Evolutionary conservation across 352 stramenopile genomes (phyloP).

Genomic region (Pythium plurisporium): DNA sequence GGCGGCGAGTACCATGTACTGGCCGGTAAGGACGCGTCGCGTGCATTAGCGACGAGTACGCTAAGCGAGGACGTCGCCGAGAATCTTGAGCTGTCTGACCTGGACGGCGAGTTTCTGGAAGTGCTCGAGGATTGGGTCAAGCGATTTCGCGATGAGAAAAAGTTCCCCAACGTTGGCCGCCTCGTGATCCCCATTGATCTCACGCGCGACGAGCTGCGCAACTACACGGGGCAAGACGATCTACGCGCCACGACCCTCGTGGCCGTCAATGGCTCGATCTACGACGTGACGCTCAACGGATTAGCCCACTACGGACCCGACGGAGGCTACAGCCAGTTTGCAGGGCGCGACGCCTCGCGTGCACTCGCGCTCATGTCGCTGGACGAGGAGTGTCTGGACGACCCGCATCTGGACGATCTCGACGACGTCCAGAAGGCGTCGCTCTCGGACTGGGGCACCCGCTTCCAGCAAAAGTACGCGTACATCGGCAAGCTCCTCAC

Average conservation of each 20-base stretch:
- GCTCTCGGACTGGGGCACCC: conserved; percentile 92
- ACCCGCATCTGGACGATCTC: conserved; percentile 76
- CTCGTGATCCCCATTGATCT: conserved; percentile 60
- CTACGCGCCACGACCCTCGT: conserved; percentile 83
- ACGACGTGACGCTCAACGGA: conserved; percentile 91
- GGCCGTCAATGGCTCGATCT: conserved; percentile 85
- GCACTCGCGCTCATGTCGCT: conserved; percentile 95
- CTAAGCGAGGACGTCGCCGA: conserved; percentile 74
- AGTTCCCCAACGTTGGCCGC: conserved; percentile 88
- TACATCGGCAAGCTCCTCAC: conserved; percentile 66
- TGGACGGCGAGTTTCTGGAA: conserved; percentile 26
- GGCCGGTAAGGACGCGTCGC: conserved; percentile 88
- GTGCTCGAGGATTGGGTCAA: conserved; percentile 70
- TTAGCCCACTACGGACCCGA: conserved; percentile 89
- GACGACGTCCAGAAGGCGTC: conserved; percentile 81
- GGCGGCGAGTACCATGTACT: conserved; percentile 84
- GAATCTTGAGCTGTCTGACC: conserved; percentile 41
- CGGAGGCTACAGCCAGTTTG: conserved; percentile 91
- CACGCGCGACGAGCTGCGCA: conserved; percentile 58
- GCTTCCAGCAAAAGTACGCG: conserved; percentile 92
- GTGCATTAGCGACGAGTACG: conserved; percentile 82
- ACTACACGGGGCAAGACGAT: conserved; percentile 65
- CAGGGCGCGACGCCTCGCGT: conserved; percentile 90
- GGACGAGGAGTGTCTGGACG: conserved; percentile 83
- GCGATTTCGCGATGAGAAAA: conserved; percentile 83